Percentiles rank a stretch among this genome's conserved stretches.
Evolutionary conservation across 1,284 basidiomycete species (phyloP).

Genomic region (Naganishia sp.): DNA sequence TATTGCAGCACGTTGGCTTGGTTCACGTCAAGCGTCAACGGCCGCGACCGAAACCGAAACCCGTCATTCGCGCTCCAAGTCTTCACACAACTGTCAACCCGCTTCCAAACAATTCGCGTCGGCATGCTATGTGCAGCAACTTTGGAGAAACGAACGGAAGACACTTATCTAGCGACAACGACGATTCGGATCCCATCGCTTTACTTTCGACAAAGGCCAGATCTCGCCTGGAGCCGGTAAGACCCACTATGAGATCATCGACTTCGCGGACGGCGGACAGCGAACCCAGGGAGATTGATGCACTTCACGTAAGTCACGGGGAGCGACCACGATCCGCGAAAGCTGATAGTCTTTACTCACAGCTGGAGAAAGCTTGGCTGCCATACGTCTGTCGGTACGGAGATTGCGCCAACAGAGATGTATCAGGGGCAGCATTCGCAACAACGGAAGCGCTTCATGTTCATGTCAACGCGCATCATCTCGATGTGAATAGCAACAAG

Average conservation of each 20-base stretch:
- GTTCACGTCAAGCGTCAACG: constrained; percentile 17
- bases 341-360: not conserved
- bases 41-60: constrained; percentile 12
- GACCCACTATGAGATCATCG: not conserved
- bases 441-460: not conserved
- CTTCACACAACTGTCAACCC: not conserved
- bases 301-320: no score
- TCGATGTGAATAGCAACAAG: constrained; percentile 11
- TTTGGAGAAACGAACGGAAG: not conserved
- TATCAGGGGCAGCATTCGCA: not conserved
- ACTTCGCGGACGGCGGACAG: no score
- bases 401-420: not conserved
- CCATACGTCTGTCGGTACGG: constrained; percentile 20
- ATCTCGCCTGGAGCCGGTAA: not conserved
- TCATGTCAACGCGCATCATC: not conserved
- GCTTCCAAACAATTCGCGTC: not conserved
- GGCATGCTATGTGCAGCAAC: not conserved
- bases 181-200: constrained; percentile 22
- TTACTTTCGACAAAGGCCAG: not conserved
- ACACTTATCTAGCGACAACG: not conserved
- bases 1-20: constrained; percentile 5
- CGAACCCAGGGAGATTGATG: not conserved
- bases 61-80: not conserved
- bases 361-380: constrained; percentile 18
- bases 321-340: no score